Percentiles rank a stretch among this genome's conserved stretches.
phyloP scores from a whole-genome alignment of 495 filamentous ascomycete genomes.

The Penicillium daleae region DNA sequence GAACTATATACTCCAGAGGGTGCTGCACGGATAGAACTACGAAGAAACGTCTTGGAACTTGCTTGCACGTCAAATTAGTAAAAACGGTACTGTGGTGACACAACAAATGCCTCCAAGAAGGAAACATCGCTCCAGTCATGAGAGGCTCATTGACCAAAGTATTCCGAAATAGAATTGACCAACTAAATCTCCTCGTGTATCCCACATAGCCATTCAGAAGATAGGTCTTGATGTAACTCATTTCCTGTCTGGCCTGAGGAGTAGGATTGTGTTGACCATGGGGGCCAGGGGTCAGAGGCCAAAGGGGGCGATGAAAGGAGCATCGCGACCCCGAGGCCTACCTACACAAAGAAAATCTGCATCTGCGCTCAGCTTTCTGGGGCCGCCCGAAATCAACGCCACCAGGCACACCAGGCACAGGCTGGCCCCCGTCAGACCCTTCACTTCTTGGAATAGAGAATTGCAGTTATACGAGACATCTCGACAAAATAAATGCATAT shows the following conservation, averaged over 20 bases:
- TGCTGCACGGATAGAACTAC: too few relatives aligned
- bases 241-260: too few relatives aligned
- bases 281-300: not conserved
- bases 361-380: not conserved
- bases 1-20: too few relatives aligned
- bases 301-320: not conserved
- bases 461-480: not conserved
- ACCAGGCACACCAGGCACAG: not conserved
- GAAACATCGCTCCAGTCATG: too few relatives aligned
- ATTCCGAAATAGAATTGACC: not conserved
- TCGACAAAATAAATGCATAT: not conserved
- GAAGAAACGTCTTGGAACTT: too few relatives aligned
- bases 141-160: not conserved
- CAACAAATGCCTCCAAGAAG: too few relatives aligned
- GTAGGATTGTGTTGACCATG: not conserved
- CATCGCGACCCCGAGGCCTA: not conserved
- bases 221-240: too few relatives aligned
- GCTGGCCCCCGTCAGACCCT: not conserved
- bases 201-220: not conserved
- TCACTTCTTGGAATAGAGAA: not conserved
- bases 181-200: not conserved
- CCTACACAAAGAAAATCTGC: not conserved
- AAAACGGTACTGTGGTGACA: too few relatives aligned
- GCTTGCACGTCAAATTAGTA: too few relatives aligned
- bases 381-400: slow-evolving; percentile 1